Evolutionary conservation across 257 asterid genomes (phyloP).

Genomic region (Solanum bukasovii): DNA sequence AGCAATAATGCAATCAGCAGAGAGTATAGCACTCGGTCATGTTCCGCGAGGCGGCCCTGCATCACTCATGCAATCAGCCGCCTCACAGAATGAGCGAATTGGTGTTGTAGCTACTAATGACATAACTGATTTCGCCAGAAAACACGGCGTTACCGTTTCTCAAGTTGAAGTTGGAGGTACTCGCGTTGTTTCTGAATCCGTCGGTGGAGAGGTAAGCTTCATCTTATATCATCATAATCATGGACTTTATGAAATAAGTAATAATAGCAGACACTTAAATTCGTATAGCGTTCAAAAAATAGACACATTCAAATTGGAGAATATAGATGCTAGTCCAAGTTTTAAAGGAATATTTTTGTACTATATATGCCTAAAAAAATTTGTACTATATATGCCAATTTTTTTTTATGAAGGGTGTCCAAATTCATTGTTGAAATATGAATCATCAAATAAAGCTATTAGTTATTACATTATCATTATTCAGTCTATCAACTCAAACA

Average conservation of each 20-base stretch:
- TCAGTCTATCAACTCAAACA: neutral
- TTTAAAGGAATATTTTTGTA: no score
- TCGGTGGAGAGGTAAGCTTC: slow-evolving; percentile 45
- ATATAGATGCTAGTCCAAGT: no score
- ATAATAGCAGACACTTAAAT: neutral
- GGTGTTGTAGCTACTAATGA: slow-evolving; percentile 36
- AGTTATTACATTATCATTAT: neutral
- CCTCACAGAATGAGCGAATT: slow-evolving; percentile 23
- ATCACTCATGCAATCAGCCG: slow-evolving; percentile 51
- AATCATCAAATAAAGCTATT: neutral
- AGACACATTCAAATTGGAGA: no score
- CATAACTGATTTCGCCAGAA: slow-evolving; percentile 6
- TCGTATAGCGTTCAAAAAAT: fast-evolving
- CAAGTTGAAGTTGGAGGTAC: slow-evolving; percentile 35
- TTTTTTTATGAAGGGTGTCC: neutral
- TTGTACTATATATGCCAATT: no score
- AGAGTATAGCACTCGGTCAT: slow-evolving; percentile 35
- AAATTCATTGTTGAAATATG: neutral
- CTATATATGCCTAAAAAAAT: no score
- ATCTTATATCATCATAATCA: neutral
- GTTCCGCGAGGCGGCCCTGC: slow-evolving; percentile 44
- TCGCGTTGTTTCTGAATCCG: slow-evolving; percentile 38
- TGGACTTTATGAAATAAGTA: no score
- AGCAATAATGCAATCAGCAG: slow-evolving; percentile 51
- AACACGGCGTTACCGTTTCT: slow-evolving; percentile 35